phyloP scores from a whole-genome alignment of 2,329 filamentous ascomycete species.

The Penicillium capsulatum region DNA sequence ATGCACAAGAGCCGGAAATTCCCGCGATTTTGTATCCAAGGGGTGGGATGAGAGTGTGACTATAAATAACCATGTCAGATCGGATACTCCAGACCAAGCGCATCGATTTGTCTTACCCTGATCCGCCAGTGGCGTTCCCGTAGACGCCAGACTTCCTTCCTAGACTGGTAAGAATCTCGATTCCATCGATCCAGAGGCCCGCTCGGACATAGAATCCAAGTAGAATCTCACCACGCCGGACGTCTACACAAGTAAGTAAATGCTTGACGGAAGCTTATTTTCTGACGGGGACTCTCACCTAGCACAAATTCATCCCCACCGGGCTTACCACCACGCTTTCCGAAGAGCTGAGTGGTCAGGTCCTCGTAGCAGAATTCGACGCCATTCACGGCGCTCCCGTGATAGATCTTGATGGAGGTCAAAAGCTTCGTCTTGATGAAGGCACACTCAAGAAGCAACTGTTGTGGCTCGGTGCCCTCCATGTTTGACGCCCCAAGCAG shows the following conservation, averaged over 20 bases:
- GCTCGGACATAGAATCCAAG: slow-evolving; percentile 80
- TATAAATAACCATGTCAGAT: slow-evolving; percentile 37
- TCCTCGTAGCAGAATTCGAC: slow-evolving; percentile 94
- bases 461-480: slow-evolving; percentile 64
- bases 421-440: slow-evolving; percentile 67
- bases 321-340: slow-evolving; percentile 67
- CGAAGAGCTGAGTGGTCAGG: slow-evolving; percentile 76
- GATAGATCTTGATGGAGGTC: slow-evolving; percentile 69
- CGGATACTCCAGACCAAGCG: background rate
- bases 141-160: slow-evolving; percentile 82
- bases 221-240: slow-evolving; percentile 77
- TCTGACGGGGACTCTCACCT: slow-evolving; percentile 49
- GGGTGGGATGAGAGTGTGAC: slow-evolving; percentile 83
- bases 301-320: slow-evolving; percentile 72
- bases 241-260: slow-evolving; percentile 52
- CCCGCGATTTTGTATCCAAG: slow-evolving; percentile 85
- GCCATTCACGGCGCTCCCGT: slow-evolving; percentile 73
- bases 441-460: slow-evolving; percentile 70
- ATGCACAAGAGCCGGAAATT: slow-evolving; percentile 72
- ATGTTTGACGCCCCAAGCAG: slow-evolving; percentile 69
- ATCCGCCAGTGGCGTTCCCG: slow-evolving; percentile 75
- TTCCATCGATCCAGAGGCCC: slow-evolving; percentile 76
- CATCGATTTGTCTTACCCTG: slow-evolving; percentile 58
- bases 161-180: slow-evolving; percentile 83
- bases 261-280: slow-evolving; percentile 2